Evolutionary conservation across 352 stramenopile genomes (phyloP).

Genomic region (Globisporangium parvum): DNA sequence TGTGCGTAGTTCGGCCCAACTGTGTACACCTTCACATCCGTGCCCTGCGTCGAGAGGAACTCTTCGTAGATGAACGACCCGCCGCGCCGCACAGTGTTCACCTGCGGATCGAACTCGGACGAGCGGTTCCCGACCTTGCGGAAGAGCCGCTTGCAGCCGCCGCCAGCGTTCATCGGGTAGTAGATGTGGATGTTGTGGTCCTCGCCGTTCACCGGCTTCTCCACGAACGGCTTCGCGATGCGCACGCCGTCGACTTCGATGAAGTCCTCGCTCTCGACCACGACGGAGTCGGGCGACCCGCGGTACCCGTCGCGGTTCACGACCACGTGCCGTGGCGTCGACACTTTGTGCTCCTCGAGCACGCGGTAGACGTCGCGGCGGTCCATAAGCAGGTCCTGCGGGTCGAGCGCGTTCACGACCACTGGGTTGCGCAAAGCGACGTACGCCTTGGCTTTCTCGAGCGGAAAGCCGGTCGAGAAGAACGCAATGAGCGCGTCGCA

Average conservation of each 20-base stretch:
- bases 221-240: slow-evolving; percentile 99
- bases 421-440: slow-evolving; percentile 92
- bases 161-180: slow-evolving; percentile 97
- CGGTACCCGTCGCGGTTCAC: slow-evolving; percentile 91
- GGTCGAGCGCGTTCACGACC: slow-evolving; percentile 96
- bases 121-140: slow-evolving; percentile 93
- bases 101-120: slow-evolving; percentile 93
- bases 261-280: slow-evolving; percentile 73
- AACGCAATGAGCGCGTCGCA: slow-evolving; percentile 98
- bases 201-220: slow-evolving; percentile 99
- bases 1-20: slow-evolving; percentile 98
- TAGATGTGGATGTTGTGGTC: slow-evolving; percentile 99
- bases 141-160: slow-evolving; percentile 98
- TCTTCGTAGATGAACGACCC: slow-evolving; percentile 97
- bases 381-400: slow-evolving; percentile 95
- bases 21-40: slow-evolving; percentile 99
- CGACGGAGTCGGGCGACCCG: slow-evolving; percentile 24
- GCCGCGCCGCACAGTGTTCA: slow-evolving; percentile 90
- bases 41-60: slow-evolving; percentile 99
- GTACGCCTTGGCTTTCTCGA: slow-evolving; percentile 97
- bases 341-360: slow-evolving; percentile 90
- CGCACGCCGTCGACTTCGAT: slow-evolving; percentile 89
- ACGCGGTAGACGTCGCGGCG: slow-evolving; percentile 93
- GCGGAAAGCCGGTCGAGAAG: slow-evolving; percentile 96
- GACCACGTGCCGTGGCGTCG: slow-evolving; percentile 93